These are phyloP conservation scores for Sphaerulina vaccinii DNA, from an alignment of 2,329 filamentous ascomycete species.

Conservation along the genomic window DNA sequence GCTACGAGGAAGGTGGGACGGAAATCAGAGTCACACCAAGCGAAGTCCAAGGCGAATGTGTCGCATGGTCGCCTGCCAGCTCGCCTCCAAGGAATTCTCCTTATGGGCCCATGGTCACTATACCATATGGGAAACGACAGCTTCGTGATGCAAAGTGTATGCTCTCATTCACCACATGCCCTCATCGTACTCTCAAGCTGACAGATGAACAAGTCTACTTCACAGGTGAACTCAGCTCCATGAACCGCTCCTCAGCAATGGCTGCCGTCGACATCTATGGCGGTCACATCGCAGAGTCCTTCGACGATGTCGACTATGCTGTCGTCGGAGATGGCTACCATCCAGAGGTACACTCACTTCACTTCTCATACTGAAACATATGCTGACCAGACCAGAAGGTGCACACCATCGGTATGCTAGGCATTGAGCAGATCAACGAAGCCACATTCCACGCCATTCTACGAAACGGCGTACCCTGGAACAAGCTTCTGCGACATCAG, in stretches of 20 bases:
- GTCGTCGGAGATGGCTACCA: not conserved
- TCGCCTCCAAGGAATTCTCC: not conserved
- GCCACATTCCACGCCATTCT: not conserved
- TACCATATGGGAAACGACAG: not conserved
- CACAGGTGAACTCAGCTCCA: not conserved
- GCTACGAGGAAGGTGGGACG: not conserved
- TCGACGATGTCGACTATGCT: not conserved
- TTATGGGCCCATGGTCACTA: conserved; percentile 1
- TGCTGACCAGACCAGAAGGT: not conserved
- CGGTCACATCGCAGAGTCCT: not conserved
- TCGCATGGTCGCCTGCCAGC: not conserved
- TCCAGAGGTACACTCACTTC: not conserved
- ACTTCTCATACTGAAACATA: not conserved
- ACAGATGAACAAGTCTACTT: not conserved
- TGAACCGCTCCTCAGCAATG: not conserved
- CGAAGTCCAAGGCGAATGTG: not conserved
- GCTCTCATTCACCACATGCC: not conserved
- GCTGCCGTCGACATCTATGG: not conserved
- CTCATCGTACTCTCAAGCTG: too few relatives aligned
- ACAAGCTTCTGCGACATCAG: not conserved
- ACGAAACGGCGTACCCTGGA: not conserved
- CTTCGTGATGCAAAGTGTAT: conserved; percentile 4
- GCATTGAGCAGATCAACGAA: not conserved
- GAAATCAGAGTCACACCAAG: too few relatives aligned
- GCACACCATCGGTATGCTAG: not conserved